phyloP scores from a whole-genome alignment of 768 basidiomycete species.

The Collybiopsis confluens region DNA sequence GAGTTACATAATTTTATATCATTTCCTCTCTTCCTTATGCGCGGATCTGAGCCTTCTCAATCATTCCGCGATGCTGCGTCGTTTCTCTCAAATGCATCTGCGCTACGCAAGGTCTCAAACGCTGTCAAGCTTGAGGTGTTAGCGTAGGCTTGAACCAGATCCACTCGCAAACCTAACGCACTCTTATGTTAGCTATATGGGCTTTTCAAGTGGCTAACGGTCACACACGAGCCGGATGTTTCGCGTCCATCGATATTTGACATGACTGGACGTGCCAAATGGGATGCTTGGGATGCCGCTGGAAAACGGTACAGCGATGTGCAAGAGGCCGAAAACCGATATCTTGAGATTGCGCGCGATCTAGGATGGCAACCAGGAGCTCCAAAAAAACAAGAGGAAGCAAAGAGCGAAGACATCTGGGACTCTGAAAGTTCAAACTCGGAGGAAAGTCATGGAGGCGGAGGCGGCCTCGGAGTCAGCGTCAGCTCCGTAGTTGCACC shows the following conservation, averaged over 20 bases:
- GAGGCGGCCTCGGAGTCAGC: slow-evolving; percentile 50
- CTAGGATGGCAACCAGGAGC: slow-evolving; percentile 61
- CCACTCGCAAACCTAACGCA: slow-evolving; percentile 16
- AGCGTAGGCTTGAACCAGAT: slow-evolving; percentile 7
- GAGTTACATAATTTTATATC: slow-evolving; percentile 6
- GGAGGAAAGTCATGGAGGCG: slow-evolving; percentile 20
- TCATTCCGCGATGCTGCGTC: slow-evolving; percentile 57
- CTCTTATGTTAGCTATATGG: slow-evolving; percentile 67
- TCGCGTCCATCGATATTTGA: slow-evolving; percentile 75
- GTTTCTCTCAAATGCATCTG: slow-evolving; percentile 56
- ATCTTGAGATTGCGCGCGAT: slow-evolving; percentile 61
- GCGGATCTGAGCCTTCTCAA: slow-evolving; percentile 19
- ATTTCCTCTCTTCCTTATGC: not conserved
- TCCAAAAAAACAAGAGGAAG: slow-evolving; percentile 9
- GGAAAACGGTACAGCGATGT: slow-evolving; percentile 44
- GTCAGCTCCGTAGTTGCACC: slow-evolving; percentile 59
- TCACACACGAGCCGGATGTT: slow-evolving; percentile 47
- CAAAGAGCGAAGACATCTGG: slow-evolving; percentile 33
- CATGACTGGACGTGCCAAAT: slow-evolving; percentile 76
- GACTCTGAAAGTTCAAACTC: slow-evolving; percentile 44
- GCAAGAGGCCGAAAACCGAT: slow-evolving; percentile 54
- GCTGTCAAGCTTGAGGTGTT: slow-evolving; percentile 72
- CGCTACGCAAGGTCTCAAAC: slow-evolving; percentile 52
- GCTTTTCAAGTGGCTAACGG: slow-evolving; percentile 73
- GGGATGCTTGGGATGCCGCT: slow-evolving; percentile 73